Evolutionary conservation across 345 rosid species (phyloP).

Genomic region (Barbarea vulgaris): DNA sequence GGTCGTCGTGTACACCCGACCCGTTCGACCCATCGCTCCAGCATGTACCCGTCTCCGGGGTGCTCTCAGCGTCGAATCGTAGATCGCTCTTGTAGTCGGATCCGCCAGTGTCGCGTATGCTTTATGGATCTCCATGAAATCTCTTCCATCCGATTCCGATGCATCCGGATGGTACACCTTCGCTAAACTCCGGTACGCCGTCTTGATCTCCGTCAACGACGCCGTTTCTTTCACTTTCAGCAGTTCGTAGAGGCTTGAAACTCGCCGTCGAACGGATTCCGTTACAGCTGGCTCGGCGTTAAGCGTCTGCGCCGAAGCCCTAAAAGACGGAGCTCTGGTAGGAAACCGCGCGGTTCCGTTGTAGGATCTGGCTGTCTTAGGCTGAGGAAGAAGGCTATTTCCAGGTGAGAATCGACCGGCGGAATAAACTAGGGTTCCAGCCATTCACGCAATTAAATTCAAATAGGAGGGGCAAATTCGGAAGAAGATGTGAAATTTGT

Average conservation of each 20-base stretch:
- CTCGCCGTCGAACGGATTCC: conserved; percentile 37
- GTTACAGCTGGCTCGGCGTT: conserved; percentile 32
- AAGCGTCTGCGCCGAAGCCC: conserved; percentile 30
- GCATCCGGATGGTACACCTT: conserved; percentile 69
- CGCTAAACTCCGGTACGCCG: conserved; percentile 66
- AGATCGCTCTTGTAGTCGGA: conserved; percentile 69
- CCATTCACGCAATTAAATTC: conserved; percentile 18
- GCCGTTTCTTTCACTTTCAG: conserved; percentile 60
- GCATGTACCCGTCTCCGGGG: conserved; percentile 35
- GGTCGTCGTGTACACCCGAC: conserved; percentile 41
- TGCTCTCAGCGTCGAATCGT: conserved; percentile 57
- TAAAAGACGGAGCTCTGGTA: conserved; percentile 34
- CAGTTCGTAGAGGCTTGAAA: conserved; percentile 56
- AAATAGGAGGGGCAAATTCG: conserved; percentile 14
- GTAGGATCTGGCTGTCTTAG: conserved; percentile 16
- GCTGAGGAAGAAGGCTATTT: conserved; percentile 10
- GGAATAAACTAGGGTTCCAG: conserved; percentile 32
- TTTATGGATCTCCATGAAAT: conserved; percentile 69
- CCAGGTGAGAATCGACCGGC: conserved; percentile 23
- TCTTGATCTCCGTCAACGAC: conserved; percentile 63
- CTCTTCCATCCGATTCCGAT: conserved; percentile 53
- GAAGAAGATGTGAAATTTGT: conserved; percentile 6
- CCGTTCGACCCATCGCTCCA: conserved; percentile 38
- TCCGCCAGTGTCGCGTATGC: conserved; percentile 78
- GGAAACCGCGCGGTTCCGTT: conserved; percentile 36